Base-by-base conservation (phyloP, 2,329 filamentous ascomycete genomes). In the Pyrenophora seminiperda region DNA sequence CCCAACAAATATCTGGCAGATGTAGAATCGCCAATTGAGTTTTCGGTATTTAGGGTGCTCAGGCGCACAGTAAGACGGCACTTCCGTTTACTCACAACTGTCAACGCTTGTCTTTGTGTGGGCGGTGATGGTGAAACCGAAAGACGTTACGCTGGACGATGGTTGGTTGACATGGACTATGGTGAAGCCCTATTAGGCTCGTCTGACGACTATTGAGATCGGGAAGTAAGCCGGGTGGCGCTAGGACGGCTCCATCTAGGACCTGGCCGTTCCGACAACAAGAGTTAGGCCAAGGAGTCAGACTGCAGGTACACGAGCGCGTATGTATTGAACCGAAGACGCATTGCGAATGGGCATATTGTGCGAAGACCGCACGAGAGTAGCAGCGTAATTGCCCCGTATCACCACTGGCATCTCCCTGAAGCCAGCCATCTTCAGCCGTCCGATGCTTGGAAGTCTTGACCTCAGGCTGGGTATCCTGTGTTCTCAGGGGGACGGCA, bases 251-350 rank as follows among this genome's bases (percentile, higher is more conserved):
- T 29, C 34, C 31, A 36, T 37, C 42, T 37, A 31, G 30, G 17
- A 19, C 11, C 20, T 31, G 15, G 24, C 30, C 9, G 14, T n/a
- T 20, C 27, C 17, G 19, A 27, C 43, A 3, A 42, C 17, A 47
- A 33, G 22, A 24, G 47, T 27, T 47, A 51, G 43, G 14, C 24
- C n/a, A 10, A 6, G 29, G 13, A 31, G 17, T 14, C 14, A 14
- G 42, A n/a, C 33, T 52, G 49, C 49, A 52, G 49, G 49, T 48
- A 52, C 49, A 48, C 18, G 38, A 38, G 29, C 42, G 24, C 7
- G 9, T 3, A 27, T 27, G 32, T 36, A 18, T 14, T 24, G 47
- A 22, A 29, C 27, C 33, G 37, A 45, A 5, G 27, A 15, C 29
- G 5, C n/a, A 32, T 34, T 27, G 37, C 36, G 24, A 34, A 37